These are phyloP conservation scores for apple (Malus domestica) DNA, from an alignment of 306 rosid genomes.

Conservation along the genomic window DNA sequence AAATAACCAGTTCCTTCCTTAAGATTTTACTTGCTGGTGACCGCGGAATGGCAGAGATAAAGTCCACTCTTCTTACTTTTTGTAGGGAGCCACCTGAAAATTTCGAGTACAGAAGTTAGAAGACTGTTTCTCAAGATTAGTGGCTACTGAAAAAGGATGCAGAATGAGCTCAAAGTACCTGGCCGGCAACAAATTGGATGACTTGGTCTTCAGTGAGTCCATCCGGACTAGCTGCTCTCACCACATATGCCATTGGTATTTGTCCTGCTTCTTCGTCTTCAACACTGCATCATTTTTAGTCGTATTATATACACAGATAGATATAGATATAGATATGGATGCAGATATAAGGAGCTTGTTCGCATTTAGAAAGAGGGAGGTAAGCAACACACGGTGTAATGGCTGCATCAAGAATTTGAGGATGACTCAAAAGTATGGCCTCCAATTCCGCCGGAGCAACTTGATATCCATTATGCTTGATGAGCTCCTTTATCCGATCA, in stretches of 20 bases:
- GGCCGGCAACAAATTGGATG: conserved; percentile 72
- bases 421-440: conserved; percentile 69
- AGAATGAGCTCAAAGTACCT: conserved; percentile 28
- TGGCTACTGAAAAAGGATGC: neutral
- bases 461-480: conserved; percentile 88
- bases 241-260: conserved; percentile 90
- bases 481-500: conserved; percentile 81
- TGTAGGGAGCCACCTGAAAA: conserved; percentile 87
- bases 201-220: conserved; percentile 55
- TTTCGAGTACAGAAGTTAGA: neutral
- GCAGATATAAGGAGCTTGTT: neutral
- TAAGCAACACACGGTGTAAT: conserved; percentile 63
- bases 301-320: conserved; percentile 6
- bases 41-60: conserved; percentile 59
- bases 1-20: conserved; percentile 67
- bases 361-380: neutral
- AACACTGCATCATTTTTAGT: conserved; percentile 29
- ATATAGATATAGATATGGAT: conserved; percentile 4
- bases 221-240: conserved; percentile 40
- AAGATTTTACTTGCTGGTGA: conserved; percentile 87
- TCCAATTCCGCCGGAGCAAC: conserved; percentile 96
- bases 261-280: conserved; percentile 84
- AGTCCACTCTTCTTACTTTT: conserved; percentile 66
- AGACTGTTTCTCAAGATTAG: neutral
- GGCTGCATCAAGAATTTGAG: conserved; percentile 74